Base-by-base conservation (phyloP, 2,329 filamentous ascomycete species). In the Botrytis tulipae region DNA sequence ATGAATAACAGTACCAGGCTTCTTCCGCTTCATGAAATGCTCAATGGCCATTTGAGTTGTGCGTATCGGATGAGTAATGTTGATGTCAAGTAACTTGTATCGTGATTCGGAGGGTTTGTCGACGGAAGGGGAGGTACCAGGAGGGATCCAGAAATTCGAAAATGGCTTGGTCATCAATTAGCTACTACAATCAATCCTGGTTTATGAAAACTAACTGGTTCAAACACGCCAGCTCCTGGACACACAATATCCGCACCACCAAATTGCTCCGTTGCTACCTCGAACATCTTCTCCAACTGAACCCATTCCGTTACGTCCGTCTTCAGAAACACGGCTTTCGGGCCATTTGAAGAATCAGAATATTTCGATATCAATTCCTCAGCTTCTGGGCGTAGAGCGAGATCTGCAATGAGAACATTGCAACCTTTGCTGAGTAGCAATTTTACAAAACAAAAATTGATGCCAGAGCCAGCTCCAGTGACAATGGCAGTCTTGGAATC, bases 391-490 rank as follows among this genome's bases (percentile, higher is more conserved):
- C 84, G 82, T 0, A 86, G 79, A 0, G 79, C 74, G 0, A 86
- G 75, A 76, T 87, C 85, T 57, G 83, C 85, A 8, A 86, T 77
- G 6, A 86, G 77, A 25, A 86, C 85, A 70, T 84, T 85, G 79
- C 85, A 86, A 54, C 80, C 79, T 37, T 80, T 80, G 12, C 77
- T 76, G 0, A 86, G 80, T 2, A 87, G 81, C 0, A 86, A 80
- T 32, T 82, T 76, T 7, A 84, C 84, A 61, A 86, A 86, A 4
- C 79, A 79, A 16, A 86, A 78, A 73, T 84, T 84, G 74, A 86
- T 86, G 84, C 86, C 86, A 65, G 86, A 87, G 40, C 87, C 86
- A 57, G 85, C 86, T 46, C 87, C 87, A 18, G 86, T 88, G 44
- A 88, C 81, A 65, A 88, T 86, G 20, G 87, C 87, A 20, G 85